These are phyloP conservation scores for Phaeosphaeria sp. DNA, from an alignment of 2,329 filamentous ascomycete genomes.

Conservation along the genomic window DNA sequence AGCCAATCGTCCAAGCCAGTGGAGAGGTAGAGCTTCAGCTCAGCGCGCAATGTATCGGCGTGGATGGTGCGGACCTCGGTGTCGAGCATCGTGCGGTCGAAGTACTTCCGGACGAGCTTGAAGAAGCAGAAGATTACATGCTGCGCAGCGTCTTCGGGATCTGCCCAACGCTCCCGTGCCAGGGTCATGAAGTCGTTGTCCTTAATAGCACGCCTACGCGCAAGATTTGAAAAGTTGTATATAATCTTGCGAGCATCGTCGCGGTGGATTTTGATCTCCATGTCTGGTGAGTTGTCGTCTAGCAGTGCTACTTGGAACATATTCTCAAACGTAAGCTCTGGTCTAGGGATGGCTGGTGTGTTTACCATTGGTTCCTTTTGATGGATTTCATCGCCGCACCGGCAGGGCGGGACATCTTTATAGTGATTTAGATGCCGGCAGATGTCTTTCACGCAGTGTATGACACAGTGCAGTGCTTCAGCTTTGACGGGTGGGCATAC, in stretches of 20 bases:
- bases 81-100: conserved; percentile 1
- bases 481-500: background rate
- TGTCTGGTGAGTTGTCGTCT: background rate
- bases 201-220: background rate
- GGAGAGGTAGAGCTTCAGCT: conserved; percentile 8
- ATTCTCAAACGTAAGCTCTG: background rate
- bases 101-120: conserved; percentile 5
- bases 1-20: conserved; percentile 9
- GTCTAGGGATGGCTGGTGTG: background rate
- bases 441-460: conserved; percentile 1
- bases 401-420: background rate
- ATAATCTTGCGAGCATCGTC: background rate
- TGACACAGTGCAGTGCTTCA: background rate
- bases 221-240: background rate
- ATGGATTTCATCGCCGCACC: background rate
- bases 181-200: background rate
- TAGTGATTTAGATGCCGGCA: background rate
- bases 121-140: background rate
- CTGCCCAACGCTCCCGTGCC: background rate
- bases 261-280: background rate
- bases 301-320: background rate
- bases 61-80: background rate
- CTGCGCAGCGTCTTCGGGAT: background rate
- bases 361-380: background rate
- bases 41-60: background rate